Conservation (phyloP, 306 rosid genomes). For the Gynostemma pentaphyllum region DNA sequence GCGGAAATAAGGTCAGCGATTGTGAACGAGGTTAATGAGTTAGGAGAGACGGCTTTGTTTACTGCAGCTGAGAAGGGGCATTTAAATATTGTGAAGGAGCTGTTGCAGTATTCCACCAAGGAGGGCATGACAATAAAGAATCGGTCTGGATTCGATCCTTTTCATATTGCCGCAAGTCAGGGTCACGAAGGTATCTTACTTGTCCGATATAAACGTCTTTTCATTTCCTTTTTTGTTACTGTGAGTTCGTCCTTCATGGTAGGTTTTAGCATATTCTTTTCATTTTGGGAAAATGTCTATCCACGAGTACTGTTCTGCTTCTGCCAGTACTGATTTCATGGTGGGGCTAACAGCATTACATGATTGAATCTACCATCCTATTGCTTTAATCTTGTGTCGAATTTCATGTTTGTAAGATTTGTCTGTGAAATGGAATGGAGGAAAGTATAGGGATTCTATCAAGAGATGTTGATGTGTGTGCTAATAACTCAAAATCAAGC, state of each 20-base stretch:
- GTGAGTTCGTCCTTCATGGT: background rate
- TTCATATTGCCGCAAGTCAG: constrained; percentile 72
- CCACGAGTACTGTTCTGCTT: background rate
- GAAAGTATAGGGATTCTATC: background rate
- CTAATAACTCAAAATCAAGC: background rate
- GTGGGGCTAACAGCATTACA: background rate
- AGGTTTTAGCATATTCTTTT: background rate
- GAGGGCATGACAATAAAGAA: constrained; percentile 51
- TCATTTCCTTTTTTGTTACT: background rate
- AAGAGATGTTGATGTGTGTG: background rate
- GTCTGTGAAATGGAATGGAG: background rate
- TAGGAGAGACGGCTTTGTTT: constrained; percentile 73
- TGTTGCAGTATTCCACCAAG: constrained; percentile 35
- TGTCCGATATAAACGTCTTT: background rate
- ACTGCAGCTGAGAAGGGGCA: constrained; percentile 63
- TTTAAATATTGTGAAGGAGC: constrained; percentile 42
- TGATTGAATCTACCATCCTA: background rate
- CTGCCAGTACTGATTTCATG: background rate
- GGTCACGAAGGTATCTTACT: constrained; percentile 57
- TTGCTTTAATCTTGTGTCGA: background rate
- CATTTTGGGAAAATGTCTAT: background rate
- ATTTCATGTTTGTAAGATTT: background rate
- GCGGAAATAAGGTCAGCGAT: constrained; percentile 50
- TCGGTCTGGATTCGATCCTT: constrained; percentile 46
- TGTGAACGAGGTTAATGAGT: constrained; percentile 68